Conservation (phyloP, 805 yeast genomes). For the Ogataea naganishii region DNA sequence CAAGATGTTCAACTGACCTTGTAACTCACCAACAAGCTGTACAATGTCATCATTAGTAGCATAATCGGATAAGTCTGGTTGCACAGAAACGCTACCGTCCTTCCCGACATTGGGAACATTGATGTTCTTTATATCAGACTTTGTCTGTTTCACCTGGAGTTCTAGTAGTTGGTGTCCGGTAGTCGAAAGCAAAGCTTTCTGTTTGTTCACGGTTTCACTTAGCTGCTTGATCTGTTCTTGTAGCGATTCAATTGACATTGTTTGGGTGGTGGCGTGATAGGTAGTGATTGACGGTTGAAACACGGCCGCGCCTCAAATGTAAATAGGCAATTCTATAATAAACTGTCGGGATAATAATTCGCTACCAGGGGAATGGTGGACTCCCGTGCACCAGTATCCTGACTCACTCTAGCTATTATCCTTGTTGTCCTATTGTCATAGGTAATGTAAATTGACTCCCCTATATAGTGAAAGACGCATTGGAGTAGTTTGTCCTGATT, state of each 20-base stretch:
- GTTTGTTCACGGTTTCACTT: conserved; percentile 49
- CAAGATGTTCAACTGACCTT: conserved; percentile 70
- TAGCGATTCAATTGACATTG: conserved; percentile 17
- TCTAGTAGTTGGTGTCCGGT: conserved; percentile 77
- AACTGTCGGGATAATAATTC: too few species aligned
- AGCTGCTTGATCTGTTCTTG: conserved; percentile 43
- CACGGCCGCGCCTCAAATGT: too few species aligned
- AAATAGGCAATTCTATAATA: too few species aligned
- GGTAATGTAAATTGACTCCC: too few species aligned
- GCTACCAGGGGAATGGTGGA: too few species aligned
- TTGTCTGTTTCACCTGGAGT: conserved; percentile 53
- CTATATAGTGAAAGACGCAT: too few species aligned
- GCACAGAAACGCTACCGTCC: conserved; percentile 7
- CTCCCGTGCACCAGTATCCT: too few species aligned
- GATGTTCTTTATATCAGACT: conserved; percentile 14
- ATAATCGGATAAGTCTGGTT: conserved; percentile 41
- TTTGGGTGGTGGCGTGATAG: neutral
- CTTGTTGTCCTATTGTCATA: too few species aligned
- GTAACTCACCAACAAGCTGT: conserved; percentile 82
- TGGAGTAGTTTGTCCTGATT: too few species aligned
- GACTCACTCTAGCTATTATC: too few species aligned
- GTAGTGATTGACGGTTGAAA: too few species aligned
- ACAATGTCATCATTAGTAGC: conserved; percentile 80
- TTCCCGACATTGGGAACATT: conserved; percentile 14
- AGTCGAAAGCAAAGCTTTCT: conserved; percentile 53